phyloP scores from a whole-genome alignment of 352 stramenopile genomes.

The Phytophthora sojae region DNA sequence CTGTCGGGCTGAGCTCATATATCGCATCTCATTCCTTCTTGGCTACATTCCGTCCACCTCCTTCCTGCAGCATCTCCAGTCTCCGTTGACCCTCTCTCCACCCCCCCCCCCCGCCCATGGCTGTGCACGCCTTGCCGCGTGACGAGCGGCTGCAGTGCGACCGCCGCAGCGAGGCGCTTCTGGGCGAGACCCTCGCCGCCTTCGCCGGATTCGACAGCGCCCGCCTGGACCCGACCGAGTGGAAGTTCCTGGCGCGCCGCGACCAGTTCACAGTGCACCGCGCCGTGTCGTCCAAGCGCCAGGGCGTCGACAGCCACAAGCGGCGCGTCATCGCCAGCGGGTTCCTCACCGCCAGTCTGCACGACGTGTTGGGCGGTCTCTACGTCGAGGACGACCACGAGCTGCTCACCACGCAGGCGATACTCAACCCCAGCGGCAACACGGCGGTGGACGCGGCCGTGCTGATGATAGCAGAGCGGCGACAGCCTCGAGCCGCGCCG shows the following conservation, averaged over 20 bases:
- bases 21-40: slow-evolving; percentile 5
- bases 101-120: not conserved
- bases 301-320: slow-evolving; percentile 22
- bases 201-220: slow-evolving; percentile 52
- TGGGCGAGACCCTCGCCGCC: slow-evolving; percentile 57
- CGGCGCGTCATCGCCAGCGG: slow-evolving; percentile 49
- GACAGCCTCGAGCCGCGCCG: slow-evolving; percentile 35
- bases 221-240: slow-evolving; percentile 39
- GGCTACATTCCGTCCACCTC: slow-evolving; percentile 16
- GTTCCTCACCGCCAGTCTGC: slow-evolving; percentile 47
- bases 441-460: slow-evolving; percentile 49
- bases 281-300: slow-evolving; percentile 10
- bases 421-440: slow-evolving; percentile 39
- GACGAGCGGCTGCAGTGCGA: slow-evolving; percentile 54
- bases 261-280: slow-evolving; percentile 53
- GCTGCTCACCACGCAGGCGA: slow-evolving; percentile 44
- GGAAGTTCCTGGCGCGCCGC: slow-evolving; percentile 42
- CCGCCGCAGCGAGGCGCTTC: slow-evolving; percentile 49
- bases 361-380: slow-evolving; percentile 48
- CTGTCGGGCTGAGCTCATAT: too few relatives aligned
- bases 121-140: slow-evolving; percentile 36
- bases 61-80: not conserved
- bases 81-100: not conserved
- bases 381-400: slow-evolving; percentile 53
- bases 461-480: slow-evolving; percentile 45